phyloP scores from a whole-genome alignment of 179 eudicot genomes.

The Heliamphora pulchella region DNA sequence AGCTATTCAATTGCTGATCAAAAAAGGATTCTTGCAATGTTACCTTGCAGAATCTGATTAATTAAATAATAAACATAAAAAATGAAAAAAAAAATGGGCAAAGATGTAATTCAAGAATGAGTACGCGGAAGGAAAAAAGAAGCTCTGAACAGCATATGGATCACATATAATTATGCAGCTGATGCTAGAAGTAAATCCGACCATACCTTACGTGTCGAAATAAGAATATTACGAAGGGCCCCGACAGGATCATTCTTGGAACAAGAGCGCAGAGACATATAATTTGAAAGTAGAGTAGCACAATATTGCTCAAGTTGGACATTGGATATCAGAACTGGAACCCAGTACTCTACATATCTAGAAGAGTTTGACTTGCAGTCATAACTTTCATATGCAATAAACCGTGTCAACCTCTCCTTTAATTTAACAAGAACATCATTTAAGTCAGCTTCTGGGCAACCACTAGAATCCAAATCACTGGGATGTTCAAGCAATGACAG shows the following conservation, averaged over 20 bases:
- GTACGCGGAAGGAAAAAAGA: not conserved
- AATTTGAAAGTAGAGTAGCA: constrained; percentile 48
- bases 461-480: constrained; percentile 23
- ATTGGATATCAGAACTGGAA: constrained; percentile 69
- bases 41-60: not conserved
- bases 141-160: not conserved
- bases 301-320: constrained; percentile 95
- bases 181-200: constrained; percentile 6
- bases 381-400: constrained; percentile 33
- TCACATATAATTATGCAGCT: constrained; percentile 10
- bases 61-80: not conserved
- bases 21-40: not conserved
- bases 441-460: constrained; percentile 24
- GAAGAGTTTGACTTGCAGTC: constrained; percentile 33
- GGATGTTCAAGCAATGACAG: constrained; percentile 48
- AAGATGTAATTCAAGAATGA: not conserved
- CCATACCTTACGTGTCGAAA: constrained; percentile 64
- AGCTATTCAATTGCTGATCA: no score
- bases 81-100: not conserved
- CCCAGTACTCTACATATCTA: constrained; percentile 79
- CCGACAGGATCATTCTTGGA: constrained; percentile 57
- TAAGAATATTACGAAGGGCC: constrained; percentile 54
- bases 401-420: constrained; percentile 46
- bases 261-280: constrained; percentile 40
- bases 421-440: constrained; percentile 28